A percentile compares a stretch with the other conserved stretches of the same genome.
Evolutionary conservation across 2,329 filamentous ascomycete genomes (phyloP).

Genomic region (Neonectria coccinea): DNA sequence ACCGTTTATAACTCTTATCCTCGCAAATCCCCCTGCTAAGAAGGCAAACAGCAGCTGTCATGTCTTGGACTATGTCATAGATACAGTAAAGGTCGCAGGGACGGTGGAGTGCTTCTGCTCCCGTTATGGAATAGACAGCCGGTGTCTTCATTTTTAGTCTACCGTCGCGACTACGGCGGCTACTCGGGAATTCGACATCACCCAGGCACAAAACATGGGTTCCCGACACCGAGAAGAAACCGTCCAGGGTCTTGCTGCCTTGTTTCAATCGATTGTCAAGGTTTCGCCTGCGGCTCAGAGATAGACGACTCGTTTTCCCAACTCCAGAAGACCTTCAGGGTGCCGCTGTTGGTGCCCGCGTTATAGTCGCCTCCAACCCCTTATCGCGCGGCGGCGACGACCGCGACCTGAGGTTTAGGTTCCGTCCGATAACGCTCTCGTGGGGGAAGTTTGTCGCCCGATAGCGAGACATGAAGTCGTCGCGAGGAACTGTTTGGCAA

Average conservation of each 20-base stretch:
- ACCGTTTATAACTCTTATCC: constrained; percentile 8
- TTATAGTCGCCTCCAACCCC: constrained; percentile 13
- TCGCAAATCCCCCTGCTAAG: background rate
- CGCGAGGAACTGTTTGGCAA: constrained; percentile 72
- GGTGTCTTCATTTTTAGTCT: constrained; percentile 14
- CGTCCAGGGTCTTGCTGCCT: background rate
- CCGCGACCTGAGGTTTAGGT: constrained; percentile 46
- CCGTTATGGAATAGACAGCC: background rate
- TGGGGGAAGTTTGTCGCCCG: constrained; percentile 74
- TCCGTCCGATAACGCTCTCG: constrained; percentile 56
- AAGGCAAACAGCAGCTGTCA: background rate
- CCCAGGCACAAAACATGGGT: background rate
- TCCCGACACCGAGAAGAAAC: constrained; percentile 7
- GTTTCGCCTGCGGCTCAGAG: constrained; percentile 1
- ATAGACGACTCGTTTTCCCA: background rate
- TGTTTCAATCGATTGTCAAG: background rate
- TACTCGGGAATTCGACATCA: constrained; percentile 7
- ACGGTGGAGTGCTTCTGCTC: background rate
- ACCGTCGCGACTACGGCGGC: constrained; percentile 25
- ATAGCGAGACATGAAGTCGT: constrained; percentile 84
- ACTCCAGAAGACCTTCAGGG: constrained; percentile 1
- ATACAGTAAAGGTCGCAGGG: background rate
- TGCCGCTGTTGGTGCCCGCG: constrained; percentile 20
- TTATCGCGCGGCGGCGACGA: constrained; percentile 12
- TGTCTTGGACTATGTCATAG: background rate